A percentile compares a stretch with the other conserved stretches of the same genome.
These are phyloP conservation scores for Sphagnurus paluster DNA, from an alignment of 1,284 basidiomycete species.

Conservation along the genomic window DNA sequence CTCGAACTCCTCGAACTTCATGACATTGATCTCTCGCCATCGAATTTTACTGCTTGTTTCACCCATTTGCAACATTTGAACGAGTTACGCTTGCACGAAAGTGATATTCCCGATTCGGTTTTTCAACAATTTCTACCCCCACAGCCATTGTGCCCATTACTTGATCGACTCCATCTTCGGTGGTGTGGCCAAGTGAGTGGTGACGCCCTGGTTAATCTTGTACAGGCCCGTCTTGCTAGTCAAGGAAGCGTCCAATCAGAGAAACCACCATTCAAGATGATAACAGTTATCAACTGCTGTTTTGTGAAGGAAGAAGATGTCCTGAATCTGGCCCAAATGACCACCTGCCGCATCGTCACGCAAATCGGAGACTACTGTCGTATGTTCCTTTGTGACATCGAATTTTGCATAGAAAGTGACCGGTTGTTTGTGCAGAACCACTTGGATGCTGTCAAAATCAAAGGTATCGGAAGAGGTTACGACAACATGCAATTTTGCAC, in stretches of 20 bases:
- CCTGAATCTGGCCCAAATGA: constrained; percentile 47
- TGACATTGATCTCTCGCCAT: constrained; percentile 49
- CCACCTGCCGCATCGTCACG: constrained; percentile 51
- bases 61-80: constrained; percentile 38
- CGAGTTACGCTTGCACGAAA: constrained; percentile 59
- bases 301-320: constrained; percentile 58
- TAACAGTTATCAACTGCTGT: constrained; percentile 61
- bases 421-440: constrained; percentile 31
- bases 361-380: constrained; percentile 53
- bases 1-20: constrained; percentile 55
- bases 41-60: constrained; percentile 44
- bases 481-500: constrained; percentile 33
- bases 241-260: too few species aligned
- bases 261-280: too few species aligned
- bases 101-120: constrained; percentile 54
- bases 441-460: constrained; percentile 55
- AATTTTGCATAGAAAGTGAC: not conserved
- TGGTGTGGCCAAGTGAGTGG: constrained; percentile 63
- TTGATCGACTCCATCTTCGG: constrained; percentile 52
- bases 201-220: constrained; percentile 49
- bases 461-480: constrained; percentile 49
- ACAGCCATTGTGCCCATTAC: constrained; percentile 46
- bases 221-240: constrained; percentile 35
- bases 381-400: constrained; percentile 32
- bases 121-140: constrained; percentile 41